These are phyloP conservation scores for Trichothecium sympodiale DNA, from an alignment of 2,329 filamentous ascomycete genomes.

Conservation along the genomic window DNA sequence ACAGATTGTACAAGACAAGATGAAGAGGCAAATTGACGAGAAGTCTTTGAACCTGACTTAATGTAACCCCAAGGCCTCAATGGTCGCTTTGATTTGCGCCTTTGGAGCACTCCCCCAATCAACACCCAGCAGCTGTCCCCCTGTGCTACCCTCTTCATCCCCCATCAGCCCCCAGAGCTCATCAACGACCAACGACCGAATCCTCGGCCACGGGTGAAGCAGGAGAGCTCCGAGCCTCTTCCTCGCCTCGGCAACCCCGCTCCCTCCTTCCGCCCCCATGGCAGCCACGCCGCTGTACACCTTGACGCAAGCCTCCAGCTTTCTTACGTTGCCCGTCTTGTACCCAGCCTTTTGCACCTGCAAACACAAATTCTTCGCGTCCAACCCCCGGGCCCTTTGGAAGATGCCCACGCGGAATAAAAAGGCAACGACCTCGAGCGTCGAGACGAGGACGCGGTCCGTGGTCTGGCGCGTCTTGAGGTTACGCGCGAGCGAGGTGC, in stretches of 20 bases:
- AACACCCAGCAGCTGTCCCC: conserved; percentile 32
- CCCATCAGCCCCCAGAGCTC: conserved; percentile 42
- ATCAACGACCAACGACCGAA: conserved; percentile 50
- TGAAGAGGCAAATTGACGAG: background rate
- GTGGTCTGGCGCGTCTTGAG: conserved; percentile 41
- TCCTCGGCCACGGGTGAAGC: conserved; percentile 70
- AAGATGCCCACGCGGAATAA: conserved; percentile 54
- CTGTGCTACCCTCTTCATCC: conserved; percentile 15
- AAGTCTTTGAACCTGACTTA: conserved; percentile 7
- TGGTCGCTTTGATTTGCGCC: conserved; percentile 27
- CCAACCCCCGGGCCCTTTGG: conserved; percentile 24
- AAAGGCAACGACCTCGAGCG: conserved; percentile 68
- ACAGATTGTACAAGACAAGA: too few species aligned
- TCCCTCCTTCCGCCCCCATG: conserved; percentile 9
- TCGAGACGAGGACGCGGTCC: conserved; percentile 64
- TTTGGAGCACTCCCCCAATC: conserved; percentile 49
- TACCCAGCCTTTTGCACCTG: conserved; percentile 69
- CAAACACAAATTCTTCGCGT: conserved; percentile 51
- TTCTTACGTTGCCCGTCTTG: conserved; percentile 71
- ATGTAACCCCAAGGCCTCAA: conserved; percentile 30
- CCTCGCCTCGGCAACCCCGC: conserved; percentile 39
- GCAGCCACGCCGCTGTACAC: conserved; percentile 63
- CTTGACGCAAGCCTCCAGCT: conserved; percentile 69
- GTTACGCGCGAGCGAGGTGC: conserved; percentile 41
- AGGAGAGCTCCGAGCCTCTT: conserved; percentile 64